These are phyloP conservation scores for Dillenia turbinata DNA, from an alignment of 164 flowering plant genomes.

Conservation along the genomic window DNA sequence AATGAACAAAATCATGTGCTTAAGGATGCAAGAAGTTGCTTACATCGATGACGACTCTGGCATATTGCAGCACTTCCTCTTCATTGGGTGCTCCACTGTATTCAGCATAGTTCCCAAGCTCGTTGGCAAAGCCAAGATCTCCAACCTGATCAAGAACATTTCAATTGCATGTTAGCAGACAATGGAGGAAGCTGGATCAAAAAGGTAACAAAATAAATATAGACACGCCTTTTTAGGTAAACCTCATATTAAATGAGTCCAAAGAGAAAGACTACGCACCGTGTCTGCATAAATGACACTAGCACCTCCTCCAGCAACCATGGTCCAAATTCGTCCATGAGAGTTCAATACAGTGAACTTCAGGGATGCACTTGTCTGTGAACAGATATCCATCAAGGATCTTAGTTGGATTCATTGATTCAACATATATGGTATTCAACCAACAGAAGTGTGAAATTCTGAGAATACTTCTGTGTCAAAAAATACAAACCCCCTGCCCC, in stretches of 20 bases:
- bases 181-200: background rate
- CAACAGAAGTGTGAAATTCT: too few relatives aligned
- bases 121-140: conserved; percentile 88
- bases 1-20: background rate
- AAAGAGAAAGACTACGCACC: conserved; percentile 24
- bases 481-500: too few relatives aligned
- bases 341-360: conserved; percentile 92
- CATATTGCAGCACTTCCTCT: conserved; percentile 91
- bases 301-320: conserved; percentile 99
- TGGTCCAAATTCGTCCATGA: conserved; percentile 91
- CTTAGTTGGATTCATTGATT: too few relatives aligned
- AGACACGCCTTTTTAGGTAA: background rate
- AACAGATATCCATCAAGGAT: background rate
- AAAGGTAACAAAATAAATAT: background rate
- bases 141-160: conserved; percentile 54
- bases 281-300: conserved; percentile 97
- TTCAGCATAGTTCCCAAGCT: conserved; percentile 97
- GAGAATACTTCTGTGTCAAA: too few relatives aligned
- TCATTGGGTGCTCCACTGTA: conserved; percentile 98
- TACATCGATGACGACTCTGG: conserved; percentile 95
- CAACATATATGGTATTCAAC: too few relatives aligned
- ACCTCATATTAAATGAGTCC: background rate
- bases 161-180: background rate
- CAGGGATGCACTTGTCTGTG: conserved; percentile 95
- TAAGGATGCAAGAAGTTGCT: conserved; percentile 14